Evolutionary conservation across 2,329 filamentous ascomycete species (phyloP).

Genomic region (Xylaria sp.): DNA sequence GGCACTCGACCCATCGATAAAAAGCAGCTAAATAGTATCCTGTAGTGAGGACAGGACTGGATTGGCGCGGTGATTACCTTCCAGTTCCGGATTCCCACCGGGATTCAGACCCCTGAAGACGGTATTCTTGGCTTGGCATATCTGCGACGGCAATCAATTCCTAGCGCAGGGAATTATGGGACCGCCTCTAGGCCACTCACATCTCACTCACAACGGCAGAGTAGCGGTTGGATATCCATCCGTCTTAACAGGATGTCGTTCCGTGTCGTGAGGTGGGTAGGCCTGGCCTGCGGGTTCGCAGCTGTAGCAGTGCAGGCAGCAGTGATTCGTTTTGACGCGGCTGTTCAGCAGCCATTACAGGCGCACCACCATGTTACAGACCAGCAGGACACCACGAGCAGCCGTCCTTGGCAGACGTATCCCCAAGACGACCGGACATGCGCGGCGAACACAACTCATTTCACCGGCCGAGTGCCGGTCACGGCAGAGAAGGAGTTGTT

Average conservation of each 20-base stretch:
- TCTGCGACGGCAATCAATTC: background rate
- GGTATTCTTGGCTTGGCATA: background rate
- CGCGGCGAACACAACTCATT: conserved; percentile 25
- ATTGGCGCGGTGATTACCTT: background rate
- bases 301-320: conserved; percentile 1
- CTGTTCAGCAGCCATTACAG: background rate
- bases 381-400: background rate
- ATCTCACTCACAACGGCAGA: background rate
- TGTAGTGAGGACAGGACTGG: background rate
- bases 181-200: background rate
- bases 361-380: background rate
- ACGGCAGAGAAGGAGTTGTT: conserved; percentile 22
- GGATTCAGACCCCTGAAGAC: background rate
- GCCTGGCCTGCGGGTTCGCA: conserved; percentile 4
- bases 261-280: background rate
- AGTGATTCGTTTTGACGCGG: background rate
- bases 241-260: background rate
- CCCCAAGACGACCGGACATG: conserved; percentile 31
- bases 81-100: background rate
- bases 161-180: background rate
- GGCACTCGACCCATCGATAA: no score
- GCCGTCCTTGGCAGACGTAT: conserved; percentile 12
- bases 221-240: background rate
- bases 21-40: no score
- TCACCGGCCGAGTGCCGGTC: conserved; percentile 29